phyloP scores from a whole-genome alignment of 768 basidiomycete genomes.

The Russula lepida region DNA sequence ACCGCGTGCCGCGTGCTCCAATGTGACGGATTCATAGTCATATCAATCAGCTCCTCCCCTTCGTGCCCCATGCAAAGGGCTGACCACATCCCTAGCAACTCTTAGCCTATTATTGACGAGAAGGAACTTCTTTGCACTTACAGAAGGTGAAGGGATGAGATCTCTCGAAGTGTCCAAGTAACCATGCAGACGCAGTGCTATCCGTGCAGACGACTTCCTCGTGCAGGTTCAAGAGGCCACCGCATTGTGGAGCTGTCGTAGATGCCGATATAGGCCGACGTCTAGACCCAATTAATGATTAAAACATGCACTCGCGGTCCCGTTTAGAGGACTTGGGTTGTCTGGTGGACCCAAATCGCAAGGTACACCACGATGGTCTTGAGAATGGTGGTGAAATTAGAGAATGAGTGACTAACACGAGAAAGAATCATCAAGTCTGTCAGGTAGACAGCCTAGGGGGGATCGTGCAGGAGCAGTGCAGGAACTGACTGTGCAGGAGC shows the following conservation, averaged over 20 bases:
- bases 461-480: neutral
- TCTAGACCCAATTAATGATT: neutral
- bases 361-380: neutral
- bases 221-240: neutral
- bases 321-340: neutral
- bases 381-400: neutral
- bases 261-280: neutral
- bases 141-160: neutral
- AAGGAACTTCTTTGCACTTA: neutral
- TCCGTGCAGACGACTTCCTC: slow-evolving; percentile 3
- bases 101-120: neutral
- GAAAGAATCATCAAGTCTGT: neutral
- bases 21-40: neutral
- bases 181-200: slow-evolving; percentile 4
- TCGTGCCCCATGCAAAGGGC: neutral
- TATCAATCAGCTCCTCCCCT: neutral
- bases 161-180: neutral
- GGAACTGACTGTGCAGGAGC: neutral
- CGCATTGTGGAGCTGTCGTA: neutral
- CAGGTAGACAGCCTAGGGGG: neutral
- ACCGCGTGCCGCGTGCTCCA: neutral
- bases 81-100: neutral
- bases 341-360: neutral
- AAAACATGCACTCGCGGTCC: neutral
- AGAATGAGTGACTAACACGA: neutral